Evolutionary conservation across 345 rosid species (phyloP).

Genomic region (Eucalyptus virginea): DNA sequence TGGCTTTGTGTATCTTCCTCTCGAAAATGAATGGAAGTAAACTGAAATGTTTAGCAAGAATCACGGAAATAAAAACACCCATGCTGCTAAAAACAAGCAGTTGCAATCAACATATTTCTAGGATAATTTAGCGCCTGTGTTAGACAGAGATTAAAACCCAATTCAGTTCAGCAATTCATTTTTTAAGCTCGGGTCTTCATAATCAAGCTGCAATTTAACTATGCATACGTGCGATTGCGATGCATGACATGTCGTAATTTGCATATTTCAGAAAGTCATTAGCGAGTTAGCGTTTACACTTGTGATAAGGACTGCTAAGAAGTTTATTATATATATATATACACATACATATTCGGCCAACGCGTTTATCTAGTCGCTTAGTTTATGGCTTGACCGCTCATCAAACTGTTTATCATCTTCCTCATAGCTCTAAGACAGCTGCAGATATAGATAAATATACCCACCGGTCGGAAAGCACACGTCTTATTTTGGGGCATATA

Average conservation of each 20-base stretch:
- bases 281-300: neutral
- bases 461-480: neutral
- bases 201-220: neutral
- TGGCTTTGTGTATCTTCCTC: neutral
- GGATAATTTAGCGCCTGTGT: neutral
- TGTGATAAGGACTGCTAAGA: neutral
- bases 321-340: neutral
- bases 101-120: neutral
- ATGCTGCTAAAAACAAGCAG: neutral
- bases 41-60: neutral
- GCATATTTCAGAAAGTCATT: neutral
- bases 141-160: neutral
- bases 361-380: neutral
- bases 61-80: neutral
- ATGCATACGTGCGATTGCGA: neutral
- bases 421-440: neutral
- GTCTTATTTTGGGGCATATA: neutral
- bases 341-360: neutral
- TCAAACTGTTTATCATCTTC: neutral
- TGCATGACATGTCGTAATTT: neutral
- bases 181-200: neutral
- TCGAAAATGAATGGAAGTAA: neutral
- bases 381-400: neutral
- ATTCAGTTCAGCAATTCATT: neutral
- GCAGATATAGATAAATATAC: neutral